Evolutionary conservation across 2,329 filamentous ascomycete genomes (phyloP).

Genomic region (Ophiostoma australiae): DNA sequence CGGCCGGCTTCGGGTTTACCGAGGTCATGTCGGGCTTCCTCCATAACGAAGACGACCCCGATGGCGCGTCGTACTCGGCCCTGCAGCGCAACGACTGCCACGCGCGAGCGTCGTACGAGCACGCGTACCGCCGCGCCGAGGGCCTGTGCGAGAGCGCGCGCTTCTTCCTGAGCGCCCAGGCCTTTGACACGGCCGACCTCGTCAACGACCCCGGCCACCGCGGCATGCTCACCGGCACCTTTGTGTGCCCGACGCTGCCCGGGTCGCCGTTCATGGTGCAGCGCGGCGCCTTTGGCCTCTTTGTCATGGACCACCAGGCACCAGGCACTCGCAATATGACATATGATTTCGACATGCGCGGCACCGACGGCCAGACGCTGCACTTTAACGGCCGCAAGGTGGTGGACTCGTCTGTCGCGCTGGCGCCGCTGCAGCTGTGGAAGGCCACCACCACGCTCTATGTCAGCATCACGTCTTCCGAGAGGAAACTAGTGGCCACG

Average conservation of each 20-base stretch:
- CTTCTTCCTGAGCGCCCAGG: constrained; percentile 55
- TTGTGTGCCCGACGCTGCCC: constrained; percentile 50
- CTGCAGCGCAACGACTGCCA: constrained; percentile 34
- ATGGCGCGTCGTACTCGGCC: neutral
- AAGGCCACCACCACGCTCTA: constrained; percentile 58
- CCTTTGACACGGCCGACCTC: constrained; percentile 48
- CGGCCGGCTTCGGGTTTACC: constrained; percentile 54
- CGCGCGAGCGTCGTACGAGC: constrained; percentile 48
- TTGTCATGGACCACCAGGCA: constrained; percentile 48
- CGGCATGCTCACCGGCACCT: constrained; percentile 54
- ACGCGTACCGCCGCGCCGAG: constrained; percentile 49
- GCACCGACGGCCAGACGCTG: constrained; percentile 47
- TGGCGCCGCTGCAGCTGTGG: constrained; percentile 55
- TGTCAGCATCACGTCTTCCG: constrained; percentile 47
- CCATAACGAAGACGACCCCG: constrained; percentile 37
- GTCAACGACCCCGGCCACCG: constrained; percentile 46
- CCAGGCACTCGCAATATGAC: constrained; percentile 55
- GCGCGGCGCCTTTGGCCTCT: constrained; percentile 54
- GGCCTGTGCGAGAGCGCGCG: constrained; percentile 52
- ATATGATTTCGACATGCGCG: constrained; percentile 58
- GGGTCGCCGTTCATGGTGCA: constrained; percentile 59
- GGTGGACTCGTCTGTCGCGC: constrained; percentile 55
- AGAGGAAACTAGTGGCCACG: constrained; percentile 45
- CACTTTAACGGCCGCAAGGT: constrained; percentile 60
- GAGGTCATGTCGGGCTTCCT: constrained; percentile 62